These are phyloP conservation scores for Solanum hybrid DNA, from an alignment of 305 asterid genomes.

Conservation along the genomic window DNA sequence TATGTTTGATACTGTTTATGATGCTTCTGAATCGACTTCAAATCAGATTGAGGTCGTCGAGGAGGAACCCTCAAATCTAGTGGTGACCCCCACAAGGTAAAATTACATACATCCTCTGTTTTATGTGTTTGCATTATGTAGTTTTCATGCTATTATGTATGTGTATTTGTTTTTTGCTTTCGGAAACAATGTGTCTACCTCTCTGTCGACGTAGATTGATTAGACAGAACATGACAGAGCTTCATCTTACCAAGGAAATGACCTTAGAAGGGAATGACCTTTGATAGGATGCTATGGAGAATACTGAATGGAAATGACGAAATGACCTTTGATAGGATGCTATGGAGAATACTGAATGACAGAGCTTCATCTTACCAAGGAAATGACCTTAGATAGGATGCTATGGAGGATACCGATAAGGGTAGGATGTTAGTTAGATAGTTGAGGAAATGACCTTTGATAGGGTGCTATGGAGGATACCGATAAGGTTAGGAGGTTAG, in stretches of 20 bases:
- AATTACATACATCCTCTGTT: not conserved
- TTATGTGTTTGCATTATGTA: not conserved
- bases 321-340: not conserved
- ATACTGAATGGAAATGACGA: not conserved
- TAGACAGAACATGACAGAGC: not conserved
- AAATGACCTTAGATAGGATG: not conserved
- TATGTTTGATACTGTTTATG: conserved; percentile 57
- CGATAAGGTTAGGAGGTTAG: not conserved
- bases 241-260: not conserved
- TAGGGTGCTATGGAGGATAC: not conserved
- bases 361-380: not conserved
- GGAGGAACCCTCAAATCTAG: conserved; percentile 10
- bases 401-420: not conserved
- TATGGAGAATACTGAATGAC: not conserved
- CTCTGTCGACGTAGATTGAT: not conserved
- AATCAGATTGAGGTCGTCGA: conserved; percentile 21
- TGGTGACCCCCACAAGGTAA: not conserved
- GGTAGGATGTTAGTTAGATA: not conserved
- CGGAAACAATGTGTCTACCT: not conserved
- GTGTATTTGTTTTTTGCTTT: not conserved
- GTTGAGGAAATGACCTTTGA: not conserved
- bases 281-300: not conserved
- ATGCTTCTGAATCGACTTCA: conserved; percentile 37
- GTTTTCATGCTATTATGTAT: not conserved
- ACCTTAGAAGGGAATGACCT: not conserved